These are phyloP conservation scores for Talaromyces rugulosus DNA, from an alignment of 2,329 filamentous ascomycete species.

Conservation along the genomic window DNA sequence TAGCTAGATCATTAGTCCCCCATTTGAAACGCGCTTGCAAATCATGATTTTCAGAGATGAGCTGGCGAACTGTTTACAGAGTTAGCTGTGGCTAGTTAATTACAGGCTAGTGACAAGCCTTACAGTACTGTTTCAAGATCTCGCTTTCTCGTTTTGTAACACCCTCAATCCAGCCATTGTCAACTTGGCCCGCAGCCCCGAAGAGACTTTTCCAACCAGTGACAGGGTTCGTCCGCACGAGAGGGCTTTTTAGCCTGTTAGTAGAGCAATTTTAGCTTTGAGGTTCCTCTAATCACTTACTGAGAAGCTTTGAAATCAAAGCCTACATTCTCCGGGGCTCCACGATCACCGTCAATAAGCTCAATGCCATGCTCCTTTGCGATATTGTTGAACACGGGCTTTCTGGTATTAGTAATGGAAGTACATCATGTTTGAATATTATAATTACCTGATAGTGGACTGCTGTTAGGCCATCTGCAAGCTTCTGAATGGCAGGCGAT, in stretches of 20 bases:
- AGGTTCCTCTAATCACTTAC: constrained; percentile 5
- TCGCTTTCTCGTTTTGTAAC: constrained; percentile 30
- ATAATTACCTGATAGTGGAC: neutral
- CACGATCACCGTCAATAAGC: constrained; percentile 30
- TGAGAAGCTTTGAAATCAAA: constrained; percentile 45
- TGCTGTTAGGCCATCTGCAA: constrained; percentile 30
- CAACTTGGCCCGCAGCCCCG: constrained; percentile 26
- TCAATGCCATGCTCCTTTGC: constrained; percentile 27
- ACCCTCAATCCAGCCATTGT: constrained; percentile 27
- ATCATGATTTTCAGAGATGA: constrained; percentile 40
- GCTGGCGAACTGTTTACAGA: constrained; percentile 20
- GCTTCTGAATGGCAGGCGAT: constrained; percentile 32
- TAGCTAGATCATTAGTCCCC: constrained; percentile 38
- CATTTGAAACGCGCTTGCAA: constrained; percentile 36
- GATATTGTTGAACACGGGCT: constrained; percentile 26
- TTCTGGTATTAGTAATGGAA: constrained; percentile 3
- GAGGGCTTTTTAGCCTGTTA: constrained; percentile 16
- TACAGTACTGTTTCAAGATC: constrained; percentile 29
- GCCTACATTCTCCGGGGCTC: constrained; percentile 57
- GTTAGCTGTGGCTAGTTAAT: neutral
- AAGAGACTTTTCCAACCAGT: constrained; percentile 38
- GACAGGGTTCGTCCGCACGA: constrained; percentile 51
- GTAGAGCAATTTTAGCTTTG: neutral
- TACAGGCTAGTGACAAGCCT: constrained; percentile 1
- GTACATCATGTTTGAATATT: constrained; percentile 16